Base-by-base conservation (phyloP, 2,329 filamentous ascomycete species). In the Cordyceps javanica region DNA sequence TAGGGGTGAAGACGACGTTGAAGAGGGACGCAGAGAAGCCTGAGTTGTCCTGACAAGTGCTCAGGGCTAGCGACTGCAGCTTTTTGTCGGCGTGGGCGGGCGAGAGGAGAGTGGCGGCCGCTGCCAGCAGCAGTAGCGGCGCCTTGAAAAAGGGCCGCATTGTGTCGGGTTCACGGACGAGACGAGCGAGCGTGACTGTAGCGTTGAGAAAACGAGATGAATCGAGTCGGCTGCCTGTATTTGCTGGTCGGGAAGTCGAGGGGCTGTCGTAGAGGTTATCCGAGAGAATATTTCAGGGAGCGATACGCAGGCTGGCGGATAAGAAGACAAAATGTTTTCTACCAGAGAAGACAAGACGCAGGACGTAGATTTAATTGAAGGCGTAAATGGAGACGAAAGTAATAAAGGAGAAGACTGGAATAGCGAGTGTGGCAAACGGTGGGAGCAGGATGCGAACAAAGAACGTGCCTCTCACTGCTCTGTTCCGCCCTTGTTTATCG, bases 11-110 rank as follows among this genome's bases (percentile, higher is more conserved):
- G 62, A 84, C 76, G 71, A 96, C 88, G 65, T 95, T 88, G 82
- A 97, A 96, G 59, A 94, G 81, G 65, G 88, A 91, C 65, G 92
- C 91, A 5, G 89, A 89, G 73, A 97, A 95, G 68, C 86, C 87
- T 28, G 89, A 93, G 73, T 93, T 87, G 59, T 85, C 78, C 79
- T 92, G 89, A 74, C 92, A 97, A 48, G 88, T 82, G 72, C 90
- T 91, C 64, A 97, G 82, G 26, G 92, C 95, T 69, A 82, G 89
- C 57, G 92, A 94, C 66, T 86, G 79, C 67, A 97, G 88, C 68
- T 90, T 77, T 62, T 80, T 81, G 68, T 84, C 79, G 61, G 83
- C 88, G 59, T 82, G 67, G 19, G 77, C 79, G 60, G 82, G 73
- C 53, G 82, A 69, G 38, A 72, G 63, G 57, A 78, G 59, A 41